Conservation (phyloP, 2,329 filamentous ascomycete genomes). For the Diaporthe destruens region DNA sequence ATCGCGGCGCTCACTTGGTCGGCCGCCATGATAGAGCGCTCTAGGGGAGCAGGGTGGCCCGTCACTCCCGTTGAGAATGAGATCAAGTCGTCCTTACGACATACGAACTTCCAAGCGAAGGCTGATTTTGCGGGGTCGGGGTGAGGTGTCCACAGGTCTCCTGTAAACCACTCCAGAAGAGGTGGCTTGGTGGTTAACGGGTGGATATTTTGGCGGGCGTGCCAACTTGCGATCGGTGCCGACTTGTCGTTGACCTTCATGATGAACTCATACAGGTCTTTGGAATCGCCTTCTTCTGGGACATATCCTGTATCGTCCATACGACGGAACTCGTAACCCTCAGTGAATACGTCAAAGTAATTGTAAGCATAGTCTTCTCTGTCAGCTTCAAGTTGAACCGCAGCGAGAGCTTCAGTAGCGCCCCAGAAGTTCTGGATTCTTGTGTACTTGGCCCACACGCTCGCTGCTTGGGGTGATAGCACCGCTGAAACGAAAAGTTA, state of each 20-base stretch:
- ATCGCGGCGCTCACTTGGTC: conserved; percentile 39
- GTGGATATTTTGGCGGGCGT: conserved; percentile 39
- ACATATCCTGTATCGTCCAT: conserved; percentile 40
- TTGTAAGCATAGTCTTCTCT: conserved; percentile 43
- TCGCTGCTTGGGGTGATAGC: conserved; percentile 39
- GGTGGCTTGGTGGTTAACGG: conserved; percentile 35
- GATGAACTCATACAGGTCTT: conserved; percentile 44
- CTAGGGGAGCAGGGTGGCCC: conserved; percentile 42
- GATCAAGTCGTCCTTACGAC: conserved; percentile 47
- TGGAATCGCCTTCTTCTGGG: conserved; percentile 32
- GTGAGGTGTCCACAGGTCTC: conserved; percentile 46
- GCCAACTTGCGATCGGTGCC: conserved; percentile 42
- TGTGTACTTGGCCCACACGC: conserved; percentile 43
- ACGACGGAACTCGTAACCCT: conserved; percentile 42
- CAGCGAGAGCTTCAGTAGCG: conserved; percentile 40
- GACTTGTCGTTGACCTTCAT: conserved; percentile 36
- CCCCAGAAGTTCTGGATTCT: conserved; percentile 43
- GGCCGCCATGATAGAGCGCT: conserved; percentile 39
- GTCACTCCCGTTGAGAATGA: conserved; percentile 44
- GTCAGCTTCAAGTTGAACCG: conserved; percentile 41
- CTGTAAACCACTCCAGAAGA: conserved; percentile 40
- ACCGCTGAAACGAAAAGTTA: conserved; percentile 38
- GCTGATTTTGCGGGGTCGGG: conserved; percentile 43
- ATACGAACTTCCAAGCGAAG: conserved; percentile 44
- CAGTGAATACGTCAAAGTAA: conserved; percentile 43